Conservation (phyloP, 306 rosid species). For the Begonia masoniana region DNA sequence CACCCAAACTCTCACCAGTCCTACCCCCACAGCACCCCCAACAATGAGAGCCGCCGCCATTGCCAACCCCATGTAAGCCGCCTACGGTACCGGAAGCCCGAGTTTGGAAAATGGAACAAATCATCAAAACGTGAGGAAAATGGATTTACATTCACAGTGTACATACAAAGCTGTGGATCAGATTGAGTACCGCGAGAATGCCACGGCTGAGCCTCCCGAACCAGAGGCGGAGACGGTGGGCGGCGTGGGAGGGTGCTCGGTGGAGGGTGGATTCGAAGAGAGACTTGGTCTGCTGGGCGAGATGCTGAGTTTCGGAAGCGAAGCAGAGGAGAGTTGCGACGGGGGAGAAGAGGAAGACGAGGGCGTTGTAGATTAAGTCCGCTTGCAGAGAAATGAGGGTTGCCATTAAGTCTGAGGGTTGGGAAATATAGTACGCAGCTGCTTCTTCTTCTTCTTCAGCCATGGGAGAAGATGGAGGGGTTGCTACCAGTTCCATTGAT, state of each 20-base stretch:
- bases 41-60: slow-evolving; percentile 27
- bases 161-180: too few relatives aligned
- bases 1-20: slow-evolving; percentile 41
- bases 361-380: slow-evolving; percentile 34
- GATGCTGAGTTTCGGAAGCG: slow-evolving; percentile 30
- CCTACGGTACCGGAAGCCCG: slow-evolving; percentile 3
- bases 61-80: slow-evolving; percentile 37
- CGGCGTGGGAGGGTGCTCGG: slow-evolving; percentile 20
- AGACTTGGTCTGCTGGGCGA: slow-evolving; percentile 23
- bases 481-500: not conserved
- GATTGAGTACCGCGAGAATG: slow-evolving; percentile 14
- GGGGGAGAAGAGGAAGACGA: slow-evolving; percentile 29
- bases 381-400: slow-evolving; percentile 28
- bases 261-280: slow-evolving; percentile 27
- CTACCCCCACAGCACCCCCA: slow-evolving; percentile 33
- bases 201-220: slow-evolving; percentile 39
- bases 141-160: too few relatives aligned
- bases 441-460: slow-evolving; percentile 1
- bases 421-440: slow-evolving; percentile 8
- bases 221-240: slow-evolving; percentile 12
- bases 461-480: slow-evolving; percentile 1
- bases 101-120: too few relatives aligned
- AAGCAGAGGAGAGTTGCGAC: slow-evolving; percentile 18
- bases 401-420: slow-evolving; percentile 28
- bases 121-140: too few relatives aligned